These are phyloP conservation scores for Adansonia madagascariensis DNA, from an alignment of 441 rosid species.

Conservation along the genomic window DNA sequence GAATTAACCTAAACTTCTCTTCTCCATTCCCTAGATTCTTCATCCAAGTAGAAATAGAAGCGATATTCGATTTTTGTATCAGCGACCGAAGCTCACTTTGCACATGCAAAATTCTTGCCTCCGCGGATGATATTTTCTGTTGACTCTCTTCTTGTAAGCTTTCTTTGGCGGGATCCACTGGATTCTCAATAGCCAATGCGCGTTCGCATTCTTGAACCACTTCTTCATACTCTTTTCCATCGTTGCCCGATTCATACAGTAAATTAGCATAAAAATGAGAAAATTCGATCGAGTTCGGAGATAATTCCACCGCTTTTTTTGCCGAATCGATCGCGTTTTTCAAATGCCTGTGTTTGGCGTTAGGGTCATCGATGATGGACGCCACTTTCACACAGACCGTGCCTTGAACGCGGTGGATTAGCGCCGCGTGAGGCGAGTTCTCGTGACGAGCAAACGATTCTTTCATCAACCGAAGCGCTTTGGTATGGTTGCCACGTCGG, in stretches of 20 bases:
- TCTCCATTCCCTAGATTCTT: slow-evolving; percentile 78
- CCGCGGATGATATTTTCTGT: slow-evolving; percentile 68
- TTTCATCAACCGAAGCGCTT: slow-evolving; percentile 85
- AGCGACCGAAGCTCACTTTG: slow-evolving; percentile 73
- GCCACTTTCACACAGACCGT: slow-evolving; percentile 78
- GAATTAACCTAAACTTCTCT: slow-evolving; percentile 75
- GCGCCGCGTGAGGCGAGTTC: slow-evolving; percentile 55
- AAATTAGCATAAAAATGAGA: slow-evolving; percentile 82
- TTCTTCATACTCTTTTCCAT: slow-evolving; percentile 79
- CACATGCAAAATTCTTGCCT: slow-evolving; percentile 75
- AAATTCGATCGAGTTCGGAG: slow-evolving; percentile 80
- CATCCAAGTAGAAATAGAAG: slow-evolving; percentile 81
- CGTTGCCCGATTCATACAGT: slow-evolving; percentile 76
- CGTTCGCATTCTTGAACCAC: slow-evolving; percentile 82
- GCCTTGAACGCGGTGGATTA: slow-evolving; percentile 80
- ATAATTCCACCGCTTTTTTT: slow-evolving; percentile 65
- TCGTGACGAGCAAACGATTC: slow-evolving; percentile 62
- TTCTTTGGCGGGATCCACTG: slow-evolving; percentile 89
- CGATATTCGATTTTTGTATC: slow-evolving; percentile 71
- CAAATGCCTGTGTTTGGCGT: slow-evolving; percentile 65
- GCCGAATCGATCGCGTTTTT: slow-evolving; percentile 78
- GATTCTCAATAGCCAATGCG: slow-evolving; percentile 68
- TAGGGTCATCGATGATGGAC: slow-evolving; percentile 73
- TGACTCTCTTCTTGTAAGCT: slow-evolving; percentile 84
- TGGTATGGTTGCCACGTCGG: slow-evolving; percentile 79